Base-by-base conservation (phyloP, 2,329 filamentous ascomycete genomes). In the Ceratocystis destructans region DNA sequence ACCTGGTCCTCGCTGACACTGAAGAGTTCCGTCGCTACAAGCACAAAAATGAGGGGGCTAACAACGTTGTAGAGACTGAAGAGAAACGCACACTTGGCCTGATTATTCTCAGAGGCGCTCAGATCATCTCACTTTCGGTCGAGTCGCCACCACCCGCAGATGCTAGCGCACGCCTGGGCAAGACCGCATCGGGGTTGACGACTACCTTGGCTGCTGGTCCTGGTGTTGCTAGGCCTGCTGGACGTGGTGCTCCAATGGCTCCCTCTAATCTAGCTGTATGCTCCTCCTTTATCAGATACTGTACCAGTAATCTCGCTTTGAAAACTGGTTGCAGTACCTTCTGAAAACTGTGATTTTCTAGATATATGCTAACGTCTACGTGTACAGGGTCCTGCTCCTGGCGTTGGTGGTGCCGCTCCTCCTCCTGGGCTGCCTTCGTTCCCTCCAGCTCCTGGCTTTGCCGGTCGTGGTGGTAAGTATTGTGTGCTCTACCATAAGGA, bases 71-170 rank as follows among this genome's bases (percentile, higher is more conserved):
- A 71, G 91, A 96, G 78, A 86, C 88, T 15, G 93, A 99, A 78
- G 94, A 97, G 79, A 97, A 97, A 82, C 88, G 94, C 73, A 96
- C 91, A n/a, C 84, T 99, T 45, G 94, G 94, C 67, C 82, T 99
- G 70, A 92, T 90, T 20, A 99, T 99, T 72, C 85, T 99, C 69
- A 90, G 94, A 72, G 94, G 94, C 73, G 90, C 92, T 67, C 89
- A 96, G 71, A 94, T 99, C 69, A 89, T 99, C 69, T 96, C 92
- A 25, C 84, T 96, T 69, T 96, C 93, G 7, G 92, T 96, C 70
- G 95, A 99, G 74, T 95, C 93, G 67, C 93, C 94, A 66, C 94
- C 94, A 61, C 93, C 95, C 8, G 90, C 92, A 72, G 94, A 99
- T 73, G 93, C 94, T 65, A 90, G 91, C 71, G 86, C 93, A 62